These are phyloP conservation scores for Hyphodiscus sp. DNA, from an alignment of 2,329 filamentous ascomycete species.

Conservation along the genomic window DNA sequence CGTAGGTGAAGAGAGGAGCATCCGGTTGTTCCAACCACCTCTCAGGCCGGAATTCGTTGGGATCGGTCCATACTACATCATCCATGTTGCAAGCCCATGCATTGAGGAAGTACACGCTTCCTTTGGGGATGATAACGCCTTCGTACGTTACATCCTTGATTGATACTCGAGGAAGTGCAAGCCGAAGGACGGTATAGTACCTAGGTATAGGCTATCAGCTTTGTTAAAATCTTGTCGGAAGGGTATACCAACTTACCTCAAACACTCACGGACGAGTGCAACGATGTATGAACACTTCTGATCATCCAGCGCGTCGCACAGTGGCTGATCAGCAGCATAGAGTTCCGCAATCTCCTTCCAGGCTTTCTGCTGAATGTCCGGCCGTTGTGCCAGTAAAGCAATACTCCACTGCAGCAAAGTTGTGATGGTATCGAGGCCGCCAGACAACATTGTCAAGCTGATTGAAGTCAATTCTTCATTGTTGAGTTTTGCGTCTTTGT, in stretches of 20 bases:
- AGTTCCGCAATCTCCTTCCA: conserved; percentile 48
- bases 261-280: conserved; percentile 56
- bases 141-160: conserved; percentile 54
- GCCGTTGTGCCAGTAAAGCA: conserved; percentile 50
- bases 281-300: conserved; percentile 57
- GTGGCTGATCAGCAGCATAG: conserved; percentile 44
- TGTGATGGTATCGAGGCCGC: conserved; percentile 60
- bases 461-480: conserved; percentile 58
- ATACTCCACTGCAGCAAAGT: conserved; percentile 61
- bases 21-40: conserved; percentile 59
- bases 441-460: conserved; percentile 61
- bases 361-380: conserved; percentile 57
- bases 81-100: conserved; percentile 66
- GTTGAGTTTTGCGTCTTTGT: conserved; percentile 56
- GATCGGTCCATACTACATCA: conserved; percentile 50
- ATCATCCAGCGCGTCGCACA: conserved; percentile 56
- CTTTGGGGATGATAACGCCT: conserved; percentile 51
- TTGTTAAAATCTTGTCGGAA: background rate
- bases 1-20: conserved; percentile 55
- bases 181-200: conserved; percentile 56
- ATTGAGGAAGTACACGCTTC: conserved; percentile 59
- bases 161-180: conserved; percentile 55
- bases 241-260: conserved; percentile 35
- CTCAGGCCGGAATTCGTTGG: conserved; percentile 52
- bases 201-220: conserved; percentile 24